Conservation (phyloP, 352 stramenopile species). For the Pythium vanterpoolii region DNA sequence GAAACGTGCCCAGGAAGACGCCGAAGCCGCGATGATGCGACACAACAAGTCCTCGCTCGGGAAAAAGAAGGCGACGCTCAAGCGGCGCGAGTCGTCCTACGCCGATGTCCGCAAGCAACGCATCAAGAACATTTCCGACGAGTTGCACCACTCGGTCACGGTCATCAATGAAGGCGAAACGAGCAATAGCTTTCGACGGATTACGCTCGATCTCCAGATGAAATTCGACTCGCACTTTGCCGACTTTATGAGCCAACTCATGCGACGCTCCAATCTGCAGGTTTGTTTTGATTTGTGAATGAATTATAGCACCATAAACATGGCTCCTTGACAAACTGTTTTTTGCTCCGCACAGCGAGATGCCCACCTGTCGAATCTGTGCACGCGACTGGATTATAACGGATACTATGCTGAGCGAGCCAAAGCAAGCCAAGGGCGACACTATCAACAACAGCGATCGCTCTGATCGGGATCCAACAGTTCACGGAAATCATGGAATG, state of each 20-base stretch:
- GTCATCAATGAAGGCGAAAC: conserved; percentile 51
- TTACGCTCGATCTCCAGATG: conserved; percentile 77
- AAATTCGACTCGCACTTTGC: conserved; percentile 85
- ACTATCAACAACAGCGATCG: conserved; percentile 14
- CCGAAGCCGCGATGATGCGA: conserved; percentile 63
- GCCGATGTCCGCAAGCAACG: conserved; percentile 73
- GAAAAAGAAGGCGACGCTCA: conserved; percentile 59
- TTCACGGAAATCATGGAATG: too few relatives aligned
- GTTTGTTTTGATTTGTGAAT: conserved; percentile 25
- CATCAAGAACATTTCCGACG: conserved; percentile 78
- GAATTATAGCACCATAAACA: background rate
- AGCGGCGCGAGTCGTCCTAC: conserved; percentile 66
- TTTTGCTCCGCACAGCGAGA: conserved; percentile 32
- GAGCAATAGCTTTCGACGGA: conserved; percentile 74
- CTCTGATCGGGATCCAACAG: background rate
- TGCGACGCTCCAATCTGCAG: conserved; percentile 78
- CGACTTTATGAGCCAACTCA: conserved; percentile 89
- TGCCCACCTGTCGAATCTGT: conserved; percentile 68
- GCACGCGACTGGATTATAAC: conserved; percentile 80
- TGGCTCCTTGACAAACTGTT: conserved; percentile 1
- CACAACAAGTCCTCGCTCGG: conserved; percentile 45
- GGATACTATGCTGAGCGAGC: conserved; percentile 43
- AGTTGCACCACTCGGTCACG: conserved; percentile 70
- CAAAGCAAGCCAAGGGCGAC: conserved; percentile 15
- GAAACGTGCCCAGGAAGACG: conserved; percentile 73